Evolutionary conservation across 164 flowering plant species (phyloP).

Genomic region (Liquidambar formosana): DNA sequence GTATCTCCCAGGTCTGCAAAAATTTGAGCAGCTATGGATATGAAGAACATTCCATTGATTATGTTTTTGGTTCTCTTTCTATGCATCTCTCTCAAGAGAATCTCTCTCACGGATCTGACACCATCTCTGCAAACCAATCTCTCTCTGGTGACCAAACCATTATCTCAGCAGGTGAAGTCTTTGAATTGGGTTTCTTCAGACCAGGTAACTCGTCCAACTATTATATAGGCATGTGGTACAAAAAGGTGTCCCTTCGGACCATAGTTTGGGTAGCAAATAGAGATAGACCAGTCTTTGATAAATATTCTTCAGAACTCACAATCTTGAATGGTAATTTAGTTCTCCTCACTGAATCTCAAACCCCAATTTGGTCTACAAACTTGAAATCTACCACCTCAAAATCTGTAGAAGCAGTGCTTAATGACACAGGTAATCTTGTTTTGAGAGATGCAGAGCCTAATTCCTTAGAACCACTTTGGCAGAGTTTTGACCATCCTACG

Average conservation of each 20-base stretch:
- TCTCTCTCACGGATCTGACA: constrained; percentile 33
- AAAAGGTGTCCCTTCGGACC: constrained; percentile 24
- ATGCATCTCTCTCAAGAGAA: constrained; percentile 8
- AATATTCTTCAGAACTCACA: constrained; percentile 28
- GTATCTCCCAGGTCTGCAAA: neutral
- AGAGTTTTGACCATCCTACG: no score
- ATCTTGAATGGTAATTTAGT: constrained; percentile 57
- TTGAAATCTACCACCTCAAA: constrained; percentile 19
- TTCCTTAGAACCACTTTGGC: no score
- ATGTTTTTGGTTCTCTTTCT: constrained; percentile 14
- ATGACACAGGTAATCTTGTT: constrained; percentile 60
- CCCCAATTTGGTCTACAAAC: constrained; percentile 63
- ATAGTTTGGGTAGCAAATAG: constrained; percentile 72
- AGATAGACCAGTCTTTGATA: constrained; percentile 46
- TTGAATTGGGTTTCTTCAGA: constrained; percentile 57
- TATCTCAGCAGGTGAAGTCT: constrained; percentile 42
- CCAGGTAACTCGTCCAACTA: constrained; percentile 61
- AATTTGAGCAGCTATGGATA: constrained; percentile 8
- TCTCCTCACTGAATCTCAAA: constrained; percentile 37
- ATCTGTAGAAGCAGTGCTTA: constrained; percentile 39
- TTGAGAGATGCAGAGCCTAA: constrained; percentile 33
- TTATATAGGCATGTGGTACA: constrained; percentile 64
- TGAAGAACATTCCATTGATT: constrained; percentile 1
- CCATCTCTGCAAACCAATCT: constrained; percentile 35
- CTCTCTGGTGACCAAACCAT: constrained; percentile 58